These are phyloP conservation scores for Podila clonocystis DNA, from an alignment of 192 early-diverging fungal species.

Conservation along the genomic window DNA sequence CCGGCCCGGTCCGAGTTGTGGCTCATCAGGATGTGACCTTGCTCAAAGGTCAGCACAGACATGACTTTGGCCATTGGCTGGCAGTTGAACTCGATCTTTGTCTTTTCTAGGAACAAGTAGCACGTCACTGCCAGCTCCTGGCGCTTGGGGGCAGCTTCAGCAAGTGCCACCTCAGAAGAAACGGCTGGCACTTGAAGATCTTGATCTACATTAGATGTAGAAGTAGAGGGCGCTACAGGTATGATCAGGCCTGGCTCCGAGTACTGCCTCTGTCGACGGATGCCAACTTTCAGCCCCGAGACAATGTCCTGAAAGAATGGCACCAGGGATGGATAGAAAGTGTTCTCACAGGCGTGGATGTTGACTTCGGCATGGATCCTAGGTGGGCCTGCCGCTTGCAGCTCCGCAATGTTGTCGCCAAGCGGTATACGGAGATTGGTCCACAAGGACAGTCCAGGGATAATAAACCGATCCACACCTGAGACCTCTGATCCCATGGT, in stretches of 20 bases:
- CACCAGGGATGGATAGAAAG: conserved; percentile 74
- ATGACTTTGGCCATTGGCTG: conserved; percentile 79
- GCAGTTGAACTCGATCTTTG: conserved; percentile 76
- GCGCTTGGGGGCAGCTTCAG: conserved; percentile 25
- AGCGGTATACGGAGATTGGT: conserved; percentile 57
- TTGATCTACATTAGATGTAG: conserved; percentile 11
- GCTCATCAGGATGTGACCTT: conserved; percentile 72
- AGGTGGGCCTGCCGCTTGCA: conserved; percentile 29
- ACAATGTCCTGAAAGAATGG: conserved; percentile 76
- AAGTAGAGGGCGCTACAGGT: conserved; percentile 3
- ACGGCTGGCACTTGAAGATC: conserved; percentile 3
- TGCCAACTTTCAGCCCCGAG: conserved; percentile 68
- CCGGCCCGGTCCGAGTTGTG: conserved; percentile 50
- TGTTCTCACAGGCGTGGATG: conserved; percentile 77
- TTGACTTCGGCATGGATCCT: conserved; percentile 69
- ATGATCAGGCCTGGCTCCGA: conserved; percentile 11
- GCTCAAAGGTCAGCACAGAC: conserved; percentile 72
- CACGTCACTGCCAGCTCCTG: conserved; percentile 58
- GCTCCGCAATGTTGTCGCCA: conserved; percentile 44
- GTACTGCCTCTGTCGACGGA: conserved; percentile 52
- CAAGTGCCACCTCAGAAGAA: neutral
- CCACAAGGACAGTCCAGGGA: conserved; percentile 64
- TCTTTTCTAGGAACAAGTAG: conserved; percentile 69
- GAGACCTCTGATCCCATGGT: conserved; percentile 35
- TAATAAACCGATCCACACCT: conserved; percentile 58